Evolutionary conservation across 768 basidiomycete species (phyloP).

Genomic region (Lentinula edodes): DNA sequence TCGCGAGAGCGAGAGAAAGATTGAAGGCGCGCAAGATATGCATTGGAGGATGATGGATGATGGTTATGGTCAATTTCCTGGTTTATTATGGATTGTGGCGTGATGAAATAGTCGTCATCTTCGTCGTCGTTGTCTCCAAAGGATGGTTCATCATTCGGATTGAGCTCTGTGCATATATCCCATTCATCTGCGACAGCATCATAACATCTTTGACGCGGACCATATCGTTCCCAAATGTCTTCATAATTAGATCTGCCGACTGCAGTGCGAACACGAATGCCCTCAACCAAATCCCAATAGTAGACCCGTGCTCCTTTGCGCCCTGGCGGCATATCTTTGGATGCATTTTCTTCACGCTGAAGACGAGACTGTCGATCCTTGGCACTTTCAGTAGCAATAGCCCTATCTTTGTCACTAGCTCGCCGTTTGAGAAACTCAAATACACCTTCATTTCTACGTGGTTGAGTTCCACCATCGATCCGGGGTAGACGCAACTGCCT

Average conservation of each 20-base stretch:
- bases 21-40: too few species aligned
- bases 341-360: background rate
- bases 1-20: too few species aligned
- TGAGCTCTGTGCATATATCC: constrained; percentile 16
- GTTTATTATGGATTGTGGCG: too few species aligned
- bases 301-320: background rate
- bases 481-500: background rate
- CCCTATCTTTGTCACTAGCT: background rate
- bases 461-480: background rate
- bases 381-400: background rate
- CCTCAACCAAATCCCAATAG: too few species aligned
- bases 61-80: too few species aligned
- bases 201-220: background rate
- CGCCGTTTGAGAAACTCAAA: background rate
- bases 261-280: too few species aligned
- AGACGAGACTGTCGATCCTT: background rate
- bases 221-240: background rate
- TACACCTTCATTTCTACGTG: background rate
- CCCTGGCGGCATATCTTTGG: background rate
- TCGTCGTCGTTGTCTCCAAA: constrained; percentile 24
- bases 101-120: too few species aligned
- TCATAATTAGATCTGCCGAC: too few species aligned
- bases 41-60: too few species aligned
- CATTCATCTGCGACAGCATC: background rate
- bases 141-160: constrained; percentile 23